Percentiles rank a stretch among this genome's conserved stretches.
Conservation (phyloP, 2,329 filamentous ascomycete species). For the Pyricularia sp. region DNA sequence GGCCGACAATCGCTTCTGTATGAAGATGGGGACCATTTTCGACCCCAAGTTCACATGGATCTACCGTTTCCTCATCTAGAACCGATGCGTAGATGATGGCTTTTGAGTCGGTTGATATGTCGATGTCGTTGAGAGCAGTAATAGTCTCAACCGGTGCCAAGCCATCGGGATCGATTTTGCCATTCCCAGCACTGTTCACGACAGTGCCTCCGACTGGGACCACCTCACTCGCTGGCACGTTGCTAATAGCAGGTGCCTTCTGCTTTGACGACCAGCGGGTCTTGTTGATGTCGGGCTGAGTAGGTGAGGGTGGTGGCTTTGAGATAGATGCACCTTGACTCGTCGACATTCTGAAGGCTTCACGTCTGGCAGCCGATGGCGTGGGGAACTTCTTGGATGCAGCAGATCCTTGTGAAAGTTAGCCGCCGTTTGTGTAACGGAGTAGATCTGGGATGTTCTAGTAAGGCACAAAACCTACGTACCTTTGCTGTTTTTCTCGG, state of each 20-base stretch:
- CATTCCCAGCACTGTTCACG: neutral
- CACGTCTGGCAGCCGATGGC: neutral
- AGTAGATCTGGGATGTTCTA: neutral
- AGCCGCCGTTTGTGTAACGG: neutral
- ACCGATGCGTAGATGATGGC: neutral
- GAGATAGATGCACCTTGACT: neutral
- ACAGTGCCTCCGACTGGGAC: neutral
- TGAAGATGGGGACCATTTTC: neutral
- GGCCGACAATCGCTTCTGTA: neutral
- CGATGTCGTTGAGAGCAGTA: neutral
- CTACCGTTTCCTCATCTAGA: neutral
- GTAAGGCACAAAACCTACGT: neutral
- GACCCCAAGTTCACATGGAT: neutral
- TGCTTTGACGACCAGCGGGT: neutral
- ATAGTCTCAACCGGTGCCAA: neutral
- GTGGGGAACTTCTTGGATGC: neutral
- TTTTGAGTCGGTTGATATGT: neutral
- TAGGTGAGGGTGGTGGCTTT: neutral
- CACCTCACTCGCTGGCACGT: neutral
- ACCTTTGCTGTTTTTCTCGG: neutral
- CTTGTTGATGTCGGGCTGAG: neutral
- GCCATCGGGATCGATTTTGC: neutral
- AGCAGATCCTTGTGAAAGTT: neutral
- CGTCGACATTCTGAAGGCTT: neutral
- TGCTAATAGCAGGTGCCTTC: neutral